Evolutionary conservation across 140 eudicot genomes (phyloP), one percentile per base, ranked within the genome.

Genomic region (Erigeron philadelphicus): DNA sequence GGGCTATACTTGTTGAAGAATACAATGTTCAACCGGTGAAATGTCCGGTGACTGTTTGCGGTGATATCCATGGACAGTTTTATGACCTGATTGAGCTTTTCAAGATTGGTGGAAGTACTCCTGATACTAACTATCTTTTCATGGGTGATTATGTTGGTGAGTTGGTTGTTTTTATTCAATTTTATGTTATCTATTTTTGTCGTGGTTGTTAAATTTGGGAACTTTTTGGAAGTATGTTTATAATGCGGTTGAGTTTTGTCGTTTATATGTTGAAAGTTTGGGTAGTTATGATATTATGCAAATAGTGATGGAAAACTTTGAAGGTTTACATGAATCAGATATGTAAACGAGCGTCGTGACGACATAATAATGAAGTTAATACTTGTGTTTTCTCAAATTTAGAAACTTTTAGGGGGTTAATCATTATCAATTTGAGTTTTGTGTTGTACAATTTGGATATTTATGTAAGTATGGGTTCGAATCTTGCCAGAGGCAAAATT

Each of bases 11-110:
- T 45, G 82, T 82, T 7, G 95, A 85, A 81, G 95, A 88, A 66
- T 82, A 81, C 68, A 88, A 88, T 54, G 91, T 85, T 71, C 95
- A 85, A 74, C 95, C 91, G 59, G 95, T 88, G 12, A 88, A 82
- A 66, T 81, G 95, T 77, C 95, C 95, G 41, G 95, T 88, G 40
- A 88, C 95, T 58, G 91, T 88, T 61, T 88, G 95, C 19, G 91
- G 91, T 10, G 95, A 85, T 66, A 88, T 88, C 57, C 95, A 88
- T 57, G 95, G 95, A 0, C 95, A 88, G 61, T 88, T 88, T 81
- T 83, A 88, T 59, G 91, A 88, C 75, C 81, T 88, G 42, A 83
- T 85, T 72, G 86, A 85, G 81, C 85, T 88, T n/a, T 88, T 88
- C 55, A 83, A 81, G 70, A 88, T 83, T 4, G 91, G 95, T 44